Percentiles rank a stretch among this genome's conserved stretches.
These are phyloP conservation scores for Alternaria incomplexa DNA, from an alignment of 2,329 filamentous ascomycete genomes.

Conservation along the genomic window DNA sequence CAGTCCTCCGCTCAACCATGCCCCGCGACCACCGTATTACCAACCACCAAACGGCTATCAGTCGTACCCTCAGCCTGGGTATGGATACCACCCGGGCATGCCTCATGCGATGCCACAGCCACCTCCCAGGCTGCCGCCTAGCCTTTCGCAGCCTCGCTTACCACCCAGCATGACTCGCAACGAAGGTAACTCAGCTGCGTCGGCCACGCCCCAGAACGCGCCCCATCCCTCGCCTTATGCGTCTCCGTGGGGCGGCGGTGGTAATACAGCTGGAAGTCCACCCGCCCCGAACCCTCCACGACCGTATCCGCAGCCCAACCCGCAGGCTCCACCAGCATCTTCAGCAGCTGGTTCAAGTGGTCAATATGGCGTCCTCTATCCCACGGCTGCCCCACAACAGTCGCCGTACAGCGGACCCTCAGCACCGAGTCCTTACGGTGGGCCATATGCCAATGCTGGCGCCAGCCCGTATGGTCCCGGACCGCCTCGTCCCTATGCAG, in stretches of 20 bases:
- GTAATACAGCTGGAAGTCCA: constrained; percentile 35
- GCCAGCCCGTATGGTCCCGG: constrained; percentile 36
- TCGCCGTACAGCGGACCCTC: constrained; percentile 25
- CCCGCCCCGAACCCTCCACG: constrained; percentile 33
- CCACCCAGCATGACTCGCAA: constrained; percentile 45
- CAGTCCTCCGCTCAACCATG: constrained; percentile 49
- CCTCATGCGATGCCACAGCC: constrained; percentile 39
- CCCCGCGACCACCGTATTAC: constrained; percentile 41
- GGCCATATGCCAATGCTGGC: constrained; percentile 37
- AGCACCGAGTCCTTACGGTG: constrained; percentile 34
- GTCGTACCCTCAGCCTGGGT: constrained; percentile 33
- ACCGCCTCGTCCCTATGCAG: constrained; percentile 35
- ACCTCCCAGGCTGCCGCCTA: constrained; percentile 37
- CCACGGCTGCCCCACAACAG: constrained; percentile 37
- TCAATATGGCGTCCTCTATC: constrained; percentile 45
- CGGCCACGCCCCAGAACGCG: constrained; percentile 32
- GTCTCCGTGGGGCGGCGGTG: constrained; percentile 46
- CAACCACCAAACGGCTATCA: constrained; percentile 39
- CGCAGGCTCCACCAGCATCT: constrained; percentile 32
- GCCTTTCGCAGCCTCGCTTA: constrained; percentile 39
- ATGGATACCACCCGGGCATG: constrained; percentile 40
- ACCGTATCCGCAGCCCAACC: constrained; percentile 35
- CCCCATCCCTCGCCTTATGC: constrained; percentile 43
- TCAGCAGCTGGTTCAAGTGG: constrained; percentile 32
- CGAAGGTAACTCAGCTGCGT: constrained; percentile 28